Evolutionary conservation across 2,329 filamentous ascomycete genomes (phyloP).

Genomic region (Aspergillus clavatus): DNA sequence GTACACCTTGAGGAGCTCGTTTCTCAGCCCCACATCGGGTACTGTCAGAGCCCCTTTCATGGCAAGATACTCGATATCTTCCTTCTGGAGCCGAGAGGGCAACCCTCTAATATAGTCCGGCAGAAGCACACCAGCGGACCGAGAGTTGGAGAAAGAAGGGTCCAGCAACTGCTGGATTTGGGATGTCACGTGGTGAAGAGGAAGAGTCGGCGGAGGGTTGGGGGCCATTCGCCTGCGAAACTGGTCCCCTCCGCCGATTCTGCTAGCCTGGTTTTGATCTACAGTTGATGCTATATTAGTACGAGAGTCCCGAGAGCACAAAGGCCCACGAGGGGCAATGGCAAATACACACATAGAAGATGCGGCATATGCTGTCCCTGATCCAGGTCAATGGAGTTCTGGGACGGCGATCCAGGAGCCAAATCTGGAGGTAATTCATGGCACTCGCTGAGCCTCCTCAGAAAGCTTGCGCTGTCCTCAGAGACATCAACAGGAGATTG

Average conservation of each 20-base stretch:
- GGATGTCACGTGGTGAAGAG: constrained; percentile 33
- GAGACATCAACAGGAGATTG: constrained; percentile 33
- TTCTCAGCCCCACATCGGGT: constrained; percentile 65
- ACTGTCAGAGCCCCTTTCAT: constrained; percentile 80
- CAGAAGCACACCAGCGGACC: constrained; percentile 45
- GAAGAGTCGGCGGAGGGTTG: constrained; percentile 36
- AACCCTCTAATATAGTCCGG: constrained; percentile 74
- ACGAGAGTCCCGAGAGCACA: not conserved
- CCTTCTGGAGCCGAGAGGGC: constrained; percentile 67
- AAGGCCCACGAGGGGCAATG: too few species aligned
- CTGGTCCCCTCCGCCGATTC: constrained; percentile 47
- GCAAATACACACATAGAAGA: constrained; percentile 53
- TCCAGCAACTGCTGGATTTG: constrained; percentile 35
- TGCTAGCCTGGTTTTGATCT: constrained; percentile 31
- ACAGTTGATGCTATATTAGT: constrained; percentile 9
- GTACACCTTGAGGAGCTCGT: constrained; percentile 75
- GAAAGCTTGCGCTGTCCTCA: constrained; percentile 29
- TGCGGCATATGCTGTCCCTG: constrained; percentile 58
- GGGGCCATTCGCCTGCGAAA: constrained; percentile 43
- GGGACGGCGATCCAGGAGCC: constrained; percentile 39
- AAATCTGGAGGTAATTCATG: constrained; percentile 28
- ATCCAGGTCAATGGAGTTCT: constrained; percentile 45
- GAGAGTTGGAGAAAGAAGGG: constrained; percentile 47
- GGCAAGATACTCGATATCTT: constrained; percentile 78
- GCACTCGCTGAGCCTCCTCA: constrained; percentile 25